Percentiles rank a stretch among this genome's conserved stretches.
Evolutionary conservation across 805 yeast species (phyloP).

Genomic region (Wickerhamiella parazyma): DNA sequence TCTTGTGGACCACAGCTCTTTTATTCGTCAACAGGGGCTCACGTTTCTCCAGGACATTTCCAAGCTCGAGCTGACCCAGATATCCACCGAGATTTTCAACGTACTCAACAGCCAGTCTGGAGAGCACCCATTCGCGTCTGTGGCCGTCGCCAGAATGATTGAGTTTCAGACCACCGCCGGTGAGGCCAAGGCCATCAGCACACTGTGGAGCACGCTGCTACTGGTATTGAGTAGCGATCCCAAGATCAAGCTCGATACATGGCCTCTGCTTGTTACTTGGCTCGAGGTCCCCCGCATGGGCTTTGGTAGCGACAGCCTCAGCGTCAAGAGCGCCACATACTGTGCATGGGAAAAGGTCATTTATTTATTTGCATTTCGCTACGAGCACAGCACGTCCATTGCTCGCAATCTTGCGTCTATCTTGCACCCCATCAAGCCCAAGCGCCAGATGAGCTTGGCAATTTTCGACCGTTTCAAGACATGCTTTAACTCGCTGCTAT

Average conservation of each 20-base stretch:
- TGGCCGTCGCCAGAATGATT: conserved; percentile 4
- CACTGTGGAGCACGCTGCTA: conserved; percentile 8
- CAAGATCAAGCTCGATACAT: conserved; percentile 3
- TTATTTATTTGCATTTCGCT: conserved; percentile 10
- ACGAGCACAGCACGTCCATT: conserved; percentile 6
- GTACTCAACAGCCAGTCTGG: background rate
- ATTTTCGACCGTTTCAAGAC: background rate
- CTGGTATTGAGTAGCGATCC: conserved; percentile 5
- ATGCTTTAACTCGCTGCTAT: conserved; percentile 1
- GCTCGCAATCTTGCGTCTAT: conserved; percentile 8
- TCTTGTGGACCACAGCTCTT: conserved; percentile 9
- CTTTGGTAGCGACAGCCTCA: conserved; percentile 4
- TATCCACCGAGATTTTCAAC: background rate
- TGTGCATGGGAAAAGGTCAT: conserved; percentile 13
- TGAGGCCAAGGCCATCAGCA: conserved; percentile 7
- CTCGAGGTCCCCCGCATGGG: conserved; percentile 12
- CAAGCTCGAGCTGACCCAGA: background rate
- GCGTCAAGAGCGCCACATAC: conserved; percentile 7
- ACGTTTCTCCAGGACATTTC: conserved; percentile 4
- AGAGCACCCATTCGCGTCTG: background rate
- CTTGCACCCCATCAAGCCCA: conserved; percentile 9
- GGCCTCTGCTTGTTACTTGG: conserved; percentile 11
- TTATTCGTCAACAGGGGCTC: conserved; percentile 9
- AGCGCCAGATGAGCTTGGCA: background rate
- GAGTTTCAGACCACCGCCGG: conserved; percentile 2